Percentiles rank a stretch among this genome's conserved stretches.
Conservation (phyloP, 2,329 filamentous ascomycete genomes). For the Exophiala xenobiotica region DNA sequence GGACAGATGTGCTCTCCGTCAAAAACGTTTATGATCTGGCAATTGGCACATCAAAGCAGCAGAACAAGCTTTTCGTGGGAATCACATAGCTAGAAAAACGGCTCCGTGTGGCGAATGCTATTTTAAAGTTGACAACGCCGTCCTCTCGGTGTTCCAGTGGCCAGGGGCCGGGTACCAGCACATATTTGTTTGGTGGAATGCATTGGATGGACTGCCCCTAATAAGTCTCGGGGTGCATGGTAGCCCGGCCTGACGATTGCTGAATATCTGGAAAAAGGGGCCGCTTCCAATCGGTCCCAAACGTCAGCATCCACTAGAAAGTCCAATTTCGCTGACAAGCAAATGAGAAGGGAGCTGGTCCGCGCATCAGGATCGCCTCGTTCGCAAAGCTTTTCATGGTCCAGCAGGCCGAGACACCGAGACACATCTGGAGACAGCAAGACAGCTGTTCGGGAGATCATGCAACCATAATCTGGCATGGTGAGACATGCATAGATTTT, state of each 20-base stretch:
- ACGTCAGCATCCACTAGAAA: constrained; percentile 8
- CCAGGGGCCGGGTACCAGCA: neutral
- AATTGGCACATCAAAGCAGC: neutral
- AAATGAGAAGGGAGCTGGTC: constrained; percentile 5
- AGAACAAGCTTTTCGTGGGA: constrained; percentile 18
- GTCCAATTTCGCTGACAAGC: constrained; percentile 16
- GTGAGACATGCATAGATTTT: constrained; percentile 28
- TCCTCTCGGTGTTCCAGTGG: neutral
- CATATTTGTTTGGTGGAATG: constrained; percentile 2
- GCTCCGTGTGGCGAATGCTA: constrained; percentile 22
- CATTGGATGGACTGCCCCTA: neutral
- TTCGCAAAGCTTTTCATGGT: constrained; percentile 2
- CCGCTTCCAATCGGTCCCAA: constrained; percentile 9
- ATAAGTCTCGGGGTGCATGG: constrained; percentile 4
- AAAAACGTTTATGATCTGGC: neutral
- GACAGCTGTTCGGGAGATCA: constrained; percentile 18
- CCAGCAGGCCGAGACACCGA: neutral
- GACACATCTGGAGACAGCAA: constrained; percentile 19
- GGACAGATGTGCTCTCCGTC: neutral
- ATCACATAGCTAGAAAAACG: constrained; percentile 15
- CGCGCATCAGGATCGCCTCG: constrained; percentile 5
- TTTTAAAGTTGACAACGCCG: constrained; percentile 20
- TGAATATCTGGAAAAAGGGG: constrained; percentile 10
- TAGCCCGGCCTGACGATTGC: neutral
- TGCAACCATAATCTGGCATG: constrained; percentile 16